Base-by-base conservation (phyloP, 179 eudicot genomes). In the Spinacia oleracea region DNA sequence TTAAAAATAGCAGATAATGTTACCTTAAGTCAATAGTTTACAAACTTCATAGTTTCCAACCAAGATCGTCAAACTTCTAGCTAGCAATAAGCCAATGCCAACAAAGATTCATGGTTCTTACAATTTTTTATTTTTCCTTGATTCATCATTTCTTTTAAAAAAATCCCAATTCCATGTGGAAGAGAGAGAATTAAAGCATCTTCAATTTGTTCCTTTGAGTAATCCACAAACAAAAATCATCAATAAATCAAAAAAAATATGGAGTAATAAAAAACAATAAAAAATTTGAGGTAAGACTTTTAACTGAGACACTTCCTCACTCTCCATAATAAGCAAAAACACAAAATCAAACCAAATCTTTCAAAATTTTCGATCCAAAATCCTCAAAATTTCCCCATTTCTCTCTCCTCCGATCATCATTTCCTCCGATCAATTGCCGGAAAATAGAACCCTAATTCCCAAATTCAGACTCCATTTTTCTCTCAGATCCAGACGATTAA, bases 351-450 rank as follows among this genome's bases (percentile, higher is more conserved):
- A 50, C n/a, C 35, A 66, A 71, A 78, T 71, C 73, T 23, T 45
- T 34, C 25, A 50, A 4, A 45, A 31, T 72, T 20, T 14, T 51
- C 81, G 81, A 79, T 72, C 81, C 63, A 11, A 56, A 6, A 14
- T 15, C 45, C 5, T 40, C 40, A n/a, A 16, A 53, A 53, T 51
- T 15, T 65, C 45, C 23, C 11, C 7, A 5, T 42, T 21, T 42
- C 59, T 81, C 73, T 50, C 77, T 51, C 77, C 72, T 35, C 70
- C 43, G 34, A 59, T 72, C 50, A 15, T 77, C 80, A 71, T 60
- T 56, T 20, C 31, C 9, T 27, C 76, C 80, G 76, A 46, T 69
- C 72, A 51, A 34, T 74, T 58, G 48, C 71, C 64, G 75, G 75
- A 35, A 70, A 75, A 23, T 27, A 4, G 34, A 66, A n/a, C 58